Evolutionary conservation across 495 filamentous ascomycete species (phyloP).

Genomic region (Chaetomidium leptoderma): DNA sequence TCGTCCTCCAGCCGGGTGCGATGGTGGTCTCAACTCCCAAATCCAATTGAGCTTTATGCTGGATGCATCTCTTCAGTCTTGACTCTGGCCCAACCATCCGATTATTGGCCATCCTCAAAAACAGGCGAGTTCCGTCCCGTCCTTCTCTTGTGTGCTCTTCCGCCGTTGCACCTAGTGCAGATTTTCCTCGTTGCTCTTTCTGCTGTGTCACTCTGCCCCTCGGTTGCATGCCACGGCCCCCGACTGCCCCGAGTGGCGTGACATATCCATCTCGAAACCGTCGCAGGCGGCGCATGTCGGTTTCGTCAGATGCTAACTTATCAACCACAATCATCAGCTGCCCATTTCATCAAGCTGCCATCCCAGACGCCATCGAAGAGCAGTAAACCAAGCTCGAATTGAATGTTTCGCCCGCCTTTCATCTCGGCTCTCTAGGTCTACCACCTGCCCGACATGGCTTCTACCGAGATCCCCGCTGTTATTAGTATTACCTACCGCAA

Average conservation of each 20-base stretch:
- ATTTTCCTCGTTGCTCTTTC: neutral
- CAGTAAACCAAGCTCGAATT: neutral
- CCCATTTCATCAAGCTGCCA: neutral
- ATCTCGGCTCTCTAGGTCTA: neutral
- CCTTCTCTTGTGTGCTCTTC: neutral
- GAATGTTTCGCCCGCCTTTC: neutral
- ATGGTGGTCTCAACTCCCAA: neutral
- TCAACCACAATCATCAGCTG: neutral
- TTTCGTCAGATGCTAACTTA: neutral
- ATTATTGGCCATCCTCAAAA: neutral
- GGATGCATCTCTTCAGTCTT: neutral
- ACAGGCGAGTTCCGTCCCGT: neutral
- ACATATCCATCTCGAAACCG: neutral
- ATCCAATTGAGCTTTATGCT: neutral
- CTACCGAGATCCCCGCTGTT: conserved; percentile 39
- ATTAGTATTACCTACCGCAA: conserved; percentile 59
- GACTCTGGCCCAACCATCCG: neutral
- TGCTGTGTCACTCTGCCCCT: neutral
- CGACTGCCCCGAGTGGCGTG: neutral
- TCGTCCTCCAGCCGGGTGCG: neutral
- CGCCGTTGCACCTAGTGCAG: neutral
- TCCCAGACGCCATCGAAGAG: neutral
- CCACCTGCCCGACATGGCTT: conserved; percentile 34
- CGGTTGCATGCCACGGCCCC: neutral
- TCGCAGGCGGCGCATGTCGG: neutral